Evolutionary conservation across 2,329 filamentous ascomycete species (phyloP), one percentile per base, ranked within the genome.

Genomic region (Thelonectria olida): DNA sequence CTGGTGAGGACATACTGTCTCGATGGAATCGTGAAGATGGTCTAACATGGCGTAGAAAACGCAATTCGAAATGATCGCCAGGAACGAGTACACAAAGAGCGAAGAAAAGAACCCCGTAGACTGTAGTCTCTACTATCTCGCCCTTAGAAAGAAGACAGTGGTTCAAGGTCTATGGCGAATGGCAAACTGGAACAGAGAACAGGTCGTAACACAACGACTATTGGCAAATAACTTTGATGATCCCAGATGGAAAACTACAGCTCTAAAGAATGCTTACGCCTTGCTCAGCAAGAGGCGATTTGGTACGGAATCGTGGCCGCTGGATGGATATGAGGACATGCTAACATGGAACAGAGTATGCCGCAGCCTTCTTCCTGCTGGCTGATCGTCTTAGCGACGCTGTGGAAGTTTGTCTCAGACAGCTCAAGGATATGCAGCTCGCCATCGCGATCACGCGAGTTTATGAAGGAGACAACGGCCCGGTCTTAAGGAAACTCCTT

Each of bases 251-350:
- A 91, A 87, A 74, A 97, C 92, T 2, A 88, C 92, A 5, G 96
- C 96, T 0, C 81, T 97, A 61, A 99, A 99, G 78, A 99, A 99
- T 75, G 96, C 96, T 0, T 99, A 97, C 78, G 95, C 96, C 3
- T 79, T 99, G 55, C 89, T 99, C 73, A 96, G 95, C 66, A 96
- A 93, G 77, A 87, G 93, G 44, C 85, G 96, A 50, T 97, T 97
- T 75, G 87, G 91, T 93, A 77, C 73, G 84, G 72, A 12, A 38
- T n/a, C 20, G 7, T 19, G 3, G 7, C 8, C 12, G 19, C 12
- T n/a, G 10, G 31, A 12, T 36, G 10, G 7, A 25, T 25, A 38
- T 44, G n/a, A 17, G 12, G 10, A 34, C 2, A 20, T 3, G 51
- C 73, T 79, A 39, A 74, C 65, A 81, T 82, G 88, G 2, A 19